Conservation (phyloP, 345 rosid species). For the Microcos paniculata region DNA sequence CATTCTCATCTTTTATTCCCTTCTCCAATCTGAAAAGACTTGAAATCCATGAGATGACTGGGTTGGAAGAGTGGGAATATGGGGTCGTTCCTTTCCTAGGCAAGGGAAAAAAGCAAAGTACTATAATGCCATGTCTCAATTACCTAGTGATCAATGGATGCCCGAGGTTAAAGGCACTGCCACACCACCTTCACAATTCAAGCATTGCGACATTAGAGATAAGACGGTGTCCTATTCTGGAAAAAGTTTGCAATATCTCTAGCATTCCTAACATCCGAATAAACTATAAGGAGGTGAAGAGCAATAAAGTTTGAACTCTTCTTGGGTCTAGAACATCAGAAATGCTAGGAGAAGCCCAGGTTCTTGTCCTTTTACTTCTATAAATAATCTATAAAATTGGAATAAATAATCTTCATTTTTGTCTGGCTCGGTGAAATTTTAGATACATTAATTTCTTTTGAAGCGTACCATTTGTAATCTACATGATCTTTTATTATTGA, state of each 20-base stretch:
- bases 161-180: not conserved
- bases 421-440: not conserved
- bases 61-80: slow-evolving; percentile 3
- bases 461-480: too few relatives aligned
- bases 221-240: not conserved
- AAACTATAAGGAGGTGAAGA: not conserved
- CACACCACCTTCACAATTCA: not conserved
- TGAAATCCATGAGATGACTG: not conserved
- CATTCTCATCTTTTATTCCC: not conserved
- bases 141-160: not conserved
- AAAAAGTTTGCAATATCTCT: not conserved
- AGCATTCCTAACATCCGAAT: not conserved
- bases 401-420: not conserved
- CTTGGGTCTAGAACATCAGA: not conserved
- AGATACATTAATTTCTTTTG: too few relatives aligned
- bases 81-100: not conserved
- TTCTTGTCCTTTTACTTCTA: too few relatives aligned
- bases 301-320: not conserved
- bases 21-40: not conserved
- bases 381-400: too few relatives aligned
- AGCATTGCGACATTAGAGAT: not conserved
- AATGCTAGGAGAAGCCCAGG: not conserved
- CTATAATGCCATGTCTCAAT: slow-evolving; percentile 3
- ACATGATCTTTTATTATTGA: too few relatives aligned
- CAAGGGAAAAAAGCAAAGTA: not conserved